Conservation (phyloP, 345 rosid genomes). For the Aethionema arabicum region DNA sequence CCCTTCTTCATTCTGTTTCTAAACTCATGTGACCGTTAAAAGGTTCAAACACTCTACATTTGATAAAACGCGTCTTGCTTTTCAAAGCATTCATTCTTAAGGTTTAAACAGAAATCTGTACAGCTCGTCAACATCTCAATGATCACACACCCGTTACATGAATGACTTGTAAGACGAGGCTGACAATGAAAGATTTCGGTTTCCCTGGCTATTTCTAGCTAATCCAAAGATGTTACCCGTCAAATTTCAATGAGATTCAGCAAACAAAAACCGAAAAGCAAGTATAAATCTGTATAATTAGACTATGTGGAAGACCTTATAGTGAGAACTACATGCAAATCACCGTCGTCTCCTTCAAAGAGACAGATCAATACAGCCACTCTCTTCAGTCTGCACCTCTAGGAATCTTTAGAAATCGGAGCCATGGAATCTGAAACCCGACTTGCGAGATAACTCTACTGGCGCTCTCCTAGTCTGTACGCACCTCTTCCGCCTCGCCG, state of each 20-base stretch:
- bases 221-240: background rate
- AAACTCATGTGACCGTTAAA: background rate
- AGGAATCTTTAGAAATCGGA: slow-evolving; percentile 41
- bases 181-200: background rate
- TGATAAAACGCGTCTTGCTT: background rate
- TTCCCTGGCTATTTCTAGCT: background rate
- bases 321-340: slow-evolving; percentile 72
- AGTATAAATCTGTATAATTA: slow-evolving; percentile 67
- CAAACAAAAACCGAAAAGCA: slow-evolving; percentile 8
- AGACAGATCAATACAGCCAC: slow-evolving; percentile 84
- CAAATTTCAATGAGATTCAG: slow-evolving; percentile 4
- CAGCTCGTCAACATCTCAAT: no score
- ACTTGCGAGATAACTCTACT: slow-evolving; percentile 58
- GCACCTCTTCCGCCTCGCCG: slow-evolving; percentile 48
- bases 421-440: slow-evolving; percentile 63
- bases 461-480: slow-evolving; percentile 39
- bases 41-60: no score
- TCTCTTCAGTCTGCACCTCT: slow-evolving; percentile 56
- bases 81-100: slow-evolving; percentile 5
- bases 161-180: slow-evolving; percentile 1
- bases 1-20: background rate
- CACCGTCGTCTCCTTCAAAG: slow-evolving; percentile 75
- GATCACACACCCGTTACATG: background rate
- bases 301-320: slow-evolving; percentile 71
- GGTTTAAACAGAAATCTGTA: background rate